Conservation (phyloP, 164 flowering plant species). For the Piper betle region DNA sequence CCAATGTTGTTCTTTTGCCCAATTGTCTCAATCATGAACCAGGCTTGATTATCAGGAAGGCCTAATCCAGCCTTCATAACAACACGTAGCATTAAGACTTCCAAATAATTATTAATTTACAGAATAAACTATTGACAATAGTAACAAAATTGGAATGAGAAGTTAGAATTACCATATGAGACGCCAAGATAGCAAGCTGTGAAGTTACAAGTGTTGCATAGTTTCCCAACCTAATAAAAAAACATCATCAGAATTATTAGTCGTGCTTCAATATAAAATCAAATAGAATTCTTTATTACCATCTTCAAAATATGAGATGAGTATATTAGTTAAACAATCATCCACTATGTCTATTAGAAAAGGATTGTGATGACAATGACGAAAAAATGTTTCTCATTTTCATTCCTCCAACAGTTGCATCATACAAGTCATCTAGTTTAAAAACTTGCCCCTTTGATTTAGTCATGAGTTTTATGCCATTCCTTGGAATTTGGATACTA, state of each 20-base stretch:
- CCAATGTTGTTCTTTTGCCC: conserved; percentile 85
- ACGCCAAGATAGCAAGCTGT: conserved; percentile 67
- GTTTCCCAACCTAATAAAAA: conserved; percentile 45
- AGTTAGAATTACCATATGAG: conserved; percentile 66
- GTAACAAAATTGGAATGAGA: background rate
- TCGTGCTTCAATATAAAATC: too few species aligned
- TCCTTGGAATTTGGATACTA: too few species aligned
- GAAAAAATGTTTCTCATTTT: too few species aligned
- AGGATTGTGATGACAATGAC: too few species aligned
- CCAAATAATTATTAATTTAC: background rate
- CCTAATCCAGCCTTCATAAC: conserved; percentile 81
- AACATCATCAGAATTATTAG: background rate
- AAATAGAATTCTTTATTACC: too few species aligned
- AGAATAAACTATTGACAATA: background rate
- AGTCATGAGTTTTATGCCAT: too few species aligned
- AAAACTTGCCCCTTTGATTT: too few species aligned
- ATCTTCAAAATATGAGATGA: too few species aligned
- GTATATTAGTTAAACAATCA: too few species aligned
- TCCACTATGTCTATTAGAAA: too few species aligned
- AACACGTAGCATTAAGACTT: conserved; percentile 8
- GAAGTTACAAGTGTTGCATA: conserved; percentile 69
- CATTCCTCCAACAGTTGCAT: too few species aligned
- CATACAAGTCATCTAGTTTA: too few species aligned
- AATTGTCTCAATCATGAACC: conserved; percentile 90
- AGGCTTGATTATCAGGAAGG: conserved; percentile 80